Base-by-base conservation (phyloP, 768 basidiomycete genomes). In the Baorangia bicolor region DNA sequence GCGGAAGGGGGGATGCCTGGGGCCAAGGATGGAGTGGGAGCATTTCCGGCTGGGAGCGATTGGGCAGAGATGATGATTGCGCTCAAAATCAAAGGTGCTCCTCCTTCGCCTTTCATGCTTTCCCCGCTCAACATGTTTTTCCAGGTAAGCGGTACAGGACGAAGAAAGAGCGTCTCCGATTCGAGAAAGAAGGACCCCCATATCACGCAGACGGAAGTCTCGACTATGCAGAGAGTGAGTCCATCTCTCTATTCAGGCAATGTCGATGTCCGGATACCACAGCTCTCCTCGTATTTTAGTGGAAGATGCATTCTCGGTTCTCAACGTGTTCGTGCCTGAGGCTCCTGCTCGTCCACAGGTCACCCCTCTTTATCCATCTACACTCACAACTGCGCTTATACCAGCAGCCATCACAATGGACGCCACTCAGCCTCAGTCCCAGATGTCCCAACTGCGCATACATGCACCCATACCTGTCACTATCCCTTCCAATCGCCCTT, bases 141-240 rank as follows among this genome's bases (percentile, higher is more conserved):
- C 4, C 6, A 62, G 89, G 88, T 20, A 91, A 90, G 62, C 80
- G 83, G 13, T 90, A 91, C 64, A 82, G 81, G 52, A 91, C 89
- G 2, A 92, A 92, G 76, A 91, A 87, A 63, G 90, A 92, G 60
- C 78, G 90, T 11, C 62, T 90, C 54, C 78, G 87, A n/a, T 78
- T 91, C 42, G 90, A 92, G 64, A 86, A 82, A 56, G 83, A 85
- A 56, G 90, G 90, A 0, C 87, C 86, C 18, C 90, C 90, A 1
- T 77, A 79, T 23, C 75, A 76, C 7, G 66, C 81, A n/a, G 90
- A 92, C 64, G 90, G 90, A n/a, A 91, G 90, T 68, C 73, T 92
- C 31, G 84, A 90, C 69, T 90, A 90, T 61, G 61, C 78, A 25
- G 82, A 89, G 69, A 82, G 88, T 90, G 64, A 39, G 84, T 73